phyloP scores from a whole-genome alignment of 345 rosid species.

The Hypericum perforatum region DNA sequence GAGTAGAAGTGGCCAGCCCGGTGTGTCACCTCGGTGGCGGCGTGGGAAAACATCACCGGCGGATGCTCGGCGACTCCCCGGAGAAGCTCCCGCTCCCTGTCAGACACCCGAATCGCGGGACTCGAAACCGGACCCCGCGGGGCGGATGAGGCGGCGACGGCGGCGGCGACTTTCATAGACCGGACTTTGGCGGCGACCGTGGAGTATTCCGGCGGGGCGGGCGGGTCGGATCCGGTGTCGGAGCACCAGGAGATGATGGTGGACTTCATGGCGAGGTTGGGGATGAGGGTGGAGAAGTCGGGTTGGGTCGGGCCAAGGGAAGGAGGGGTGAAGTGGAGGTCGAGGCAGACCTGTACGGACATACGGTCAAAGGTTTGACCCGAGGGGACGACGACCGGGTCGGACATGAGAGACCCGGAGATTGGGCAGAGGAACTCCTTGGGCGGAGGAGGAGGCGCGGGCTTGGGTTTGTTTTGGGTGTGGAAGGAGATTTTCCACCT shows the following conservation, averaged over 20 bases:
- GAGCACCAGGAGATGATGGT: slow-evolving; percentile 24
- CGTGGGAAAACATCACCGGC: slow-evolving; percentile 17
- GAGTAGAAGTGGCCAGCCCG: slow-evolving; percentile 19
- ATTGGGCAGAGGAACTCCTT: slow-evolving; percentile 27
- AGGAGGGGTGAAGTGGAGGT: slow-evolving; percentile 15
- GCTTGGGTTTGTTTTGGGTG: slow-evolving; percentile 1
- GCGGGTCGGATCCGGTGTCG: slow-evolving; percentile 8
- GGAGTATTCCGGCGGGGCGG: slow-evolving; percentile 17
- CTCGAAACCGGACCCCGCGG: slow-evolving; percentile 1
- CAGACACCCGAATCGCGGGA: slow-evolving; percentile 40
- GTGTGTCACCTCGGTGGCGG: slow-evolving; percentile 39
- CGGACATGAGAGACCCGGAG: slow-evolving; percentile 26
- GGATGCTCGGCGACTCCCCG: slow-evolving; percentile 37
- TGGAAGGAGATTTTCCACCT: slow-evolving; percentile 4
- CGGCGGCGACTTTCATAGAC: slow-evolving; percentile 3
- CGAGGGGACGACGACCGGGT: slow-evolving; percentile 31
- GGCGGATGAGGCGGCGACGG: neutral
- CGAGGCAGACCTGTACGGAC: slow-evolving; percentile 25
- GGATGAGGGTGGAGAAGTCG: slow-evolving; percentile 5
- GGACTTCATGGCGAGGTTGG: slow-evolving; percentile 20
- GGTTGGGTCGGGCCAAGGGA: slow-evolving; percentile 1
- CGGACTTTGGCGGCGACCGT: slow-evolving; percentile 11
- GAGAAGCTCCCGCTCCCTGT: slow-evolving; percentile 46
- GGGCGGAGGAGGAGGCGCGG: slow-evolving; percentile 22
- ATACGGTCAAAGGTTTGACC: slow-evolving; percentile 34